Evolutionary conservation across 2,329 filamentous ascomycete genomes (phyloP).

Genomic region (Microdochium paspali): DNA sequence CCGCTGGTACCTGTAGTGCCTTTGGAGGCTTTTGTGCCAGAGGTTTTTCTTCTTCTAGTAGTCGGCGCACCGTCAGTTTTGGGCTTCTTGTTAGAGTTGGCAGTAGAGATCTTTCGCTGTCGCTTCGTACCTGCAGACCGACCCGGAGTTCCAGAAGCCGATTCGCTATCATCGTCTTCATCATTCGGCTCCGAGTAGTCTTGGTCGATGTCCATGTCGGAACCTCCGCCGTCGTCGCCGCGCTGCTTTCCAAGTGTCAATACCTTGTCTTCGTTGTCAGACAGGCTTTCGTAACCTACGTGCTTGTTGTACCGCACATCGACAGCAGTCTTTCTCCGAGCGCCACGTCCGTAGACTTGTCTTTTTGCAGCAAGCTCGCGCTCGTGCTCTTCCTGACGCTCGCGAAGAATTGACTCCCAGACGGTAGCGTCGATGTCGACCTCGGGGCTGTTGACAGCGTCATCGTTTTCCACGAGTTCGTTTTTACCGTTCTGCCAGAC

Average conservation of each 20-base stretch:
- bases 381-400: conserved; percentile 72
- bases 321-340: conserved; percentile 41
- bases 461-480: conserved; percentile 52
- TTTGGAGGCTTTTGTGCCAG: background rate
- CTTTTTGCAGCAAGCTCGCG: conserved; percentile 58
- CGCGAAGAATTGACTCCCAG: conserved; percentile 83
- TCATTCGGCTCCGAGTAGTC: conserved; percentile 17
- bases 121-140: conserved; percentile 14
- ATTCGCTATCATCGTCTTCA: conserved; percentile 10
- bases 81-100: background rate
- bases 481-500: conserved; percentile 84
- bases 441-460: conserved; percentile 38
- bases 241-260: conserved; percentile 10
- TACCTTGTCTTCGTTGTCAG: conserved; percentile 11
- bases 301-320: conserved; percentile 35
- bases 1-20: background rate
- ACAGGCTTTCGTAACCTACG: conserved; percentile 16
- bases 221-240: conserved; percentile 12
- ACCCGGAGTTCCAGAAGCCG: background rate
- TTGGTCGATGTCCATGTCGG: conserved; percentile 15
- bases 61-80: background rate
- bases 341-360: conserved; percentile 77
- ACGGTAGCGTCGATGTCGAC: conserved; percentile 55
- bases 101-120: background rate
- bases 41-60: background rate